Percentiles rank a stretch among this genome's conserved stretches.
These are phyloP conservation scores for Stagonosporopsis chrysanthemi DNA, from an alignment of 2,329 filamentous ascomycete genomes.

Conservation along the genomic window DNA sequence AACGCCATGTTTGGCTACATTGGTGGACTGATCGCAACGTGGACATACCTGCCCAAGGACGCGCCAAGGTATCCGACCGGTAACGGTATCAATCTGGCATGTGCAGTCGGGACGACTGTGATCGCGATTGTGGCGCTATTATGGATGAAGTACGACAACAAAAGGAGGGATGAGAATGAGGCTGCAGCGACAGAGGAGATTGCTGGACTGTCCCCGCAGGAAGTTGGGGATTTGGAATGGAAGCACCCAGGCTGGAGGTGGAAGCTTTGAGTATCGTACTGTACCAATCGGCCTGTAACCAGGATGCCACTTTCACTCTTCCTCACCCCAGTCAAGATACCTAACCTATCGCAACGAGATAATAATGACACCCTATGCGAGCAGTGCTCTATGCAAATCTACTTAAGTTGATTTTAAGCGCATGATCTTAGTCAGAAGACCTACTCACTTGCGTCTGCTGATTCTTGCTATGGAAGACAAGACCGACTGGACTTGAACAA, in stretches of 20 bases:
- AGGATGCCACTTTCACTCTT: too few species aligned
- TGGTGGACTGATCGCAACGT: constrained; percentile 69
- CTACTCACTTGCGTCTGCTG: too few species aligned
- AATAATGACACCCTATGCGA: too few species aligned
- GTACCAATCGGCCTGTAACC: background rate
- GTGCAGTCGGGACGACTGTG: constrained; percentile 49
- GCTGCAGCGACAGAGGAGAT: constrained; percentile 58
- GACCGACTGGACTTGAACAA: too few species aligned
- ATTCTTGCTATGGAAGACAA: too few species aligned
- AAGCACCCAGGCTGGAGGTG: constrained; percentile 67
- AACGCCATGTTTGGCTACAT: constrained; percentile 71
- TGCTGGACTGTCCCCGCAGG: constrained; percentile 57
- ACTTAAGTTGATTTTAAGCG: too few species aligned
- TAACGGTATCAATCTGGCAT: constrained; percentile 70
- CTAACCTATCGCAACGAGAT: too few species aligned
- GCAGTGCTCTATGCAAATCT: too few species aligned
- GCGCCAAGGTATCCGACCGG: constrained; percentile 70
- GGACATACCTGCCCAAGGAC: constrained; percentile 68
- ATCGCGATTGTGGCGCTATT: constrained; percentile 49
- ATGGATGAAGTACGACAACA: constrained; percentile 70
- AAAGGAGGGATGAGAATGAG: constrained; percentile 60
- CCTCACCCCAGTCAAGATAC: too few species aligned
- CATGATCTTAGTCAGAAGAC: too few species aligned
- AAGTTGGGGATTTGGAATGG: constrained; percentile 70
- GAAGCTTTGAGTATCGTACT: constrained; percentile 46